These are phyloP conservation scores for Henckelia pumila DNA, from an alignment of 257 asterid genomes.

Conservation along the genomic window DNA sequence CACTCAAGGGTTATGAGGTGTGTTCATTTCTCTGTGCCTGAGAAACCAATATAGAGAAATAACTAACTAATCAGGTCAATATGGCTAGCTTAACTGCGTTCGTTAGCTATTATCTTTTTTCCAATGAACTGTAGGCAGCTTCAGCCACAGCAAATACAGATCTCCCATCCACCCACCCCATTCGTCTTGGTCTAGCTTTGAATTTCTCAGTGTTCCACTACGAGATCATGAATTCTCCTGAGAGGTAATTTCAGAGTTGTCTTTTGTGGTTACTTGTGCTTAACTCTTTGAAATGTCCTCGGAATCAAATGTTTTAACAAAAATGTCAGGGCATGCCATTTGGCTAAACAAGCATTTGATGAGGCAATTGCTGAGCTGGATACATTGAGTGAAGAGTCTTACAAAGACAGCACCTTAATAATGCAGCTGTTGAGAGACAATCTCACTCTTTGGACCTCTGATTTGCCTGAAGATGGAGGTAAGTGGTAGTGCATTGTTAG, in stretches of 20 bases:
- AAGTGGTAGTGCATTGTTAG: background rate
- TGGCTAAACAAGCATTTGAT: slow-evolving; percentile 95
- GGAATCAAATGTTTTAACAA: slow-evolving; percentile 7
- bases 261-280: background rate
- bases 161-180: slow-evolving; percentile 90
- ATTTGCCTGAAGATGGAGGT: slow-evolving; percentile 94
- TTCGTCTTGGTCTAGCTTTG: slow-evolving; percentile 89
- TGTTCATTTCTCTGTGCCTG: slow-evolving; percentile 19
- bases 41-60: slow-evolving; percentile 7
- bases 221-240: slow-evolving; percentile 88
- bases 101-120: slow-evolving; percentile 15
- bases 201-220: slow-evolving; percentile 87
- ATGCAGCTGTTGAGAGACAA: slow-evolving; percentile 96
- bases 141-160: slow-evolving; percentile 61
- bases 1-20: slow-evolving; percentile 88
- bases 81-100: slow-evolving; percentile 17
- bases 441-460: slow-evolving; percentile 94
- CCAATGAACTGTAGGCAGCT: slow-evolving; percentile 53
- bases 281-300: slow-evolving; percentile 4
- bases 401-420: slow-evolving; percentile 90
- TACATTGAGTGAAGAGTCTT: slow-evolving; percentile 88
- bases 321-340: slow-evolving; percentile 74
- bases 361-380: slow-evolving; percentile 92
- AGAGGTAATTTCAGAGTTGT: slow-evolving; percentile 42
- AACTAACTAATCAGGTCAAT: background rate